Evolutionary conservation across 352 stramenopile genomes (phyloP).

Genomic region (Phytopythium kandeliae): DNA sequence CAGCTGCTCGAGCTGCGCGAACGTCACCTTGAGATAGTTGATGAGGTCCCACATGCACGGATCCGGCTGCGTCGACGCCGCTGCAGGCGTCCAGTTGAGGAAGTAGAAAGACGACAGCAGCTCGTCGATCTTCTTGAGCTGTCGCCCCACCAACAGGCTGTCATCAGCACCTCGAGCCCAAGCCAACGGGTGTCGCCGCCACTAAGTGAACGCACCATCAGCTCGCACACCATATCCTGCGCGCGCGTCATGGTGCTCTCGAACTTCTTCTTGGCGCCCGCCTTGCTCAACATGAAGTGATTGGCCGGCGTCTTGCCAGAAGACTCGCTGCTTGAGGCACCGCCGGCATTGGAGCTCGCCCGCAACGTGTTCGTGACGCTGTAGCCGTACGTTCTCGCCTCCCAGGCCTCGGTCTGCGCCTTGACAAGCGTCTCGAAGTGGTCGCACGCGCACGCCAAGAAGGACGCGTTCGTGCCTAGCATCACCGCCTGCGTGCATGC

Average conservation of each 20-base stretch:
- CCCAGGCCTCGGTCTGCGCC: slow-evolving; percentile 60
- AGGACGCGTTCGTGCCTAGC: slow-evolving; percentile 70
- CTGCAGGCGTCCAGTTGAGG: slow-evolving; percentile 62
- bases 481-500: slow-evolving; percentile 36
- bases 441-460: slow-evolving; percentile 62
- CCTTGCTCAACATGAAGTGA: slow-evolving; percentile 48
- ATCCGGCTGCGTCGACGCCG: slow-evolving; percentile 54
- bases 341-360: slow-evolving; percentile 10
- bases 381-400: slow-evolving; percentile 61
- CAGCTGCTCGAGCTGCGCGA: slow-evolving; percentile 53
- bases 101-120: slow-evolving; percentile 72
- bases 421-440: slow-evolving; percentile 60
- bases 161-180: background rate
- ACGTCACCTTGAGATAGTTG: slow-evolving; percentile 81
- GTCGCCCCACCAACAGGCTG: slow-evolving; percentile 2
- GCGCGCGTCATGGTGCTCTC: slow-evolving; percentile 71
- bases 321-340: background rate
- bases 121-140: slow-evolving; percentile 84
- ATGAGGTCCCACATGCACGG: slow-evolving; percentile 81
- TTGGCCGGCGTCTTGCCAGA: background rate
- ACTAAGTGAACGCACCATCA: slow-evolving; percentile 78
- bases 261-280: slow-evolving; percentile 76
- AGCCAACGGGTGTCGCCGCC: too few species aligned
- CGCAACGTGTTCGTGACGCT: slow-evolving; percentile 63
- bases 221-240: slow-evolving; percentile 79